Conservation (phyloP, 139 green algal genomes). For the Chlorella sp. region DNA sequence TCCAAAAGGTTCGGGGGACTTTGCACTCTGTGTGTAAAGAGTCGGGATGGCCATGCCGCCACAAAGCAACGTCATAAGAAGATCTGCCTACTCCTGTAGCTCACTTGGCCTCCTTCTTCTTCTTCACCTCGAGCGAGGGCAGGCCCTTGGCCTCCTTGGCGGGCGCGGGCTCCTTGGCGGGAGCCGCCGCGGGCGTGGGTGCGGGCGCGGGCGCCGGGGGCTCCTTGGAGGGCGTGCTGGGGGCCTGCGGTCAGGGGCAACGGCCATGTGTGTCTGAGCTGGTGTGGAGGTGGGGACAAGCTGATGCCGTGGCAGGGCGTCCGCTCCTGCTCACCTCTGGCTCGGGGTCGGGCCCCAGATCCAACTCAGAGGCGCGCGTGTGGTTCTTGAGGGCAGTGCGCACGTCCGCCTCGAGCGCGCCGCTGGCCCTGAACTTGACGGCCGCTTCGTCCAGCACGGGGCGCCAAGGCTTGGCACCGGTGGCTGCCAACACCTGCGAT, state of each 20-base stretch:
- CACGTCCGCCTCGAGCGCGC: conserved; percentile 61
- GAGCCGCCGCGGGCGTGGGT: background rate
- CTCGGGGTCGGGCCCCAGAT: conserved; percentile 41
- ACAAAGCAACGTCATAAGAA: too few species aligned
- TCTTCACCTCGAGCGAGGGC: conserved; percentile 43
- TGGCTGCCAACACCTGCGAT: conserved; percentile 23
- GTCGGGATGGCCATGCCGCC: too few species aligned
- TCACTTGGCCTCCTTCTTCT: background rate
- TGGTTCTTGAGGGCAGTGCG: conserved; percentile 63
- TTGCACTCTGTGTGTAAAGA: too few species aligned
- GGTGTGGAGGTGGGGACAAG: background rate
- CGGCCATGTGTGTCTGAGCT: background rate
- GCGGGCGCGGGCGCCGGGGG: background rate
- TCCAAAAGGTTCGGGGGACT: too few species aligned
- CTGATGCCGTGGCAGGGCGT: background rate
- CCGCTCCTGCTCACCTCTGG: conserved; percentile 9
- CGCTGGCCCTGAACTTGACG: conserved; percentile 57
- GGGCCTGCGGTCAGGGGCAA: background rate
- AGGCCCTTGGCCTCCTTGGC: conserved; percentile 50
- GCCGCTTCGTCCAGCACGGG: conserved; percentile 50
- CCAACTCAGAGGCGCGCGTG: conserved; percentile 32
- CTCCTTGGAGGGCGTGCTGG: background rate
- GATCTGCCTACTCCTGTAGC: too few species aligned
- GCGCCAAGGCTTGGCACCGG: conserved; percentile 29
- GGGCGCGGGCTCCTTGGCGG: background rate